Evolutionary conservation across 1,139 yeast genomes (phyloP), one percentile per base, ranked within the genome.

Genomic region (Wickerhamomyces sp.): DNA sequence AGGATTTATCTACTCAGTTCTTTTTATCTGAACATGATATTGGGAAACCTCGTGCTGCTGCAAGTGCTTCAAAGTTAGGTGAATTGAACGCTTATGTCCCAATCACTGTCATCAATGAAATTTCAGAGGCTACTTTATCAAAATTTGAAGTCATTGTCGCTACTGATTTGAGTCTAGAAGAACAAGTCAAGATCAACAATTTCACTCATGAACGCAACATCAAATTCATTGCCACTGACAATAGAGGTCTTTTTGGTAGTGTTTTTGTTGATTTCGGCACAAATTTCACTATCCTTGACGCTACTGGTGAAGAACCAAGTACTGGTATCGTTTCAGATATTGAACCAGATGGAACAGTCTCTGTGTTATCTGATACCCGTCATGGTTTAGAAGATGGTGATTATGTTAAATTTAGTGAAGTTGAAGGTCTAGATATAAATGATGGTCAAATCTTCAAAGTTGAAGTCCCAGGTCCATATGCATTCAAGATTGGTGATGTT

Each of bases 381-480:
- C 99, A 93, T 62, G 96, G 96, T 11, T 73, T 93, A 47, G 89
- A 90, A 69, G 96, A 89, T 64, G 98, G 97, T 18, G 87, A 87
- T 59, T 87, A 71, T 62, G 96, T 93, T 45, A 86, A 84, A 62
- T 91, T 91, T 60, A 64, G 87, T n/a, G 98, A 91, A 66, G 82
- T 91, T 34, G 79, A 83, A 57, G 97, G 97, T 27, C 56, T 76
- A 27, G 73, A 71, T 44, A 71, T 93, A 51, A 88, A 86, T 61
- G 83, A 81, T 49, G 95, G 89, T 8, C 68, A 75, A 44, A 79
- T 93, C 2, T 80, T 76, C 61, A 84, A 84, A 58, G 78, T 93
- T 46, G 86, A 83, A 63, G 97, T 90, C 2, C 74, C 86, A 54
- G 99, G 99, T 9, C 99, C 99, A 18, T 91, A 80, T 62, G 95